phyloP scores from a whole-genome alignment of 2,329 filamentous ascomycete genomes.

The Pseudocercospora pini-densiflorae region DNA sequence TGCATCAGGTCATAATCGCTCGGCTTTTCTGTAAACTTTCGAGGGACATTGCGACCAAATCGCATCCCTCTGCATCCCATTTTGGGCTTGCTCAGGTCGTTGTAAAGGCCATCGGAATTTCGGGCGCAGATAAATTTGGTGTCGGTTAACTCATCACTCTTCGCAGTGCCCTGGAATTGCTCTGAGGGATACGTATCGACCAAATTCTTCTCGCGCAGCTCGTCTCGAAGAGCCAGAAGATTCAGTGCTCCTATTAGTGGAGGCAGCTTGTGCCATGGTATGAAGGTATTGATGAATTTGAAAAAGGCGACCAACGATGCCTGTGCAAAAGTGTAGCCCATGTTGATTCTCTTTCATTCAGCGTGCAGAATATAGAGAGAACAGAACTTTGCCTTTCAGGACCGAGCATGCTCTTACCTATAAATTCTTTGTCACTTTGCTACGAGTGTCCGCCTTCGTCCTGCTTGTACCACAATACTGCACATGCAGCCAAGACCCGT shows the following conservation, averaged over 20 bases:
- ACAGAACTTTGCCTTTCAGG: background rate
- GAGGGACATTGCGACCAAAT: conserved; percentile 51
- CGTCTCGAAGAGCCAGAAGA: conserved; percentile 46
- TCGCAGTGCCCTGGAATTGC: conserved; percentile 43
- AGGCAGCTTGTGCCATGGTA: conserved; percentile 52
- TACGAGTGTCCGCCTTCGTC: background rate
- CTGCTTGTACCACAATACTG: background rate
- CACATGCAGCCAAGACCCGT: background rate
- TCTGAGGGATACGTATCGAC: conserved; percentile 49
- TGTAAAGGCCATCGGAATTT: conserved; percentile 53
- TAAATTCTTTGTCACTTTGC: background rate
- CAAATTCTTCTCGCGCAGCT: conserved; percentile 51
- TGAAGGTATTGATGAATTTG: conserved; percentile 44
- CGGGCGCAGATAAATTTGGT: conserved; percentile 43
- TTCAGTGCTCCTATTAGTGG: conserved; percentile 49
- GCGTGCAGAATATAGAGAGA: background rate
- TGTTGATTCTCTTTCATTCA: background rate
- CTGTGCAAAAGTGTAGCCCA: conserved; percentile 10
- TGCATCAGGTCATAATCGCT: conserved; percentile 49
- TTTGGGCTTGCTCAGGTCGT: conserved; percentile 45
- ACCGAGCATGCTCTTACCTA: background rate
- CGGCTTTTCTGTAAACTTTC: conserved; percentile 44
- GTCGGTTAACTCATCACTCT: conserved; percentile 37
- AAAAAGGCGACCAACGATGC: conserved; percentile 33
- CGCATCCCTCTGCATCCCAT: conserved; percentile 54